phyloP scores from a whole-genome alignment of 192 early-diverging fungal species.

The Dissophora globulifera region DNA sequence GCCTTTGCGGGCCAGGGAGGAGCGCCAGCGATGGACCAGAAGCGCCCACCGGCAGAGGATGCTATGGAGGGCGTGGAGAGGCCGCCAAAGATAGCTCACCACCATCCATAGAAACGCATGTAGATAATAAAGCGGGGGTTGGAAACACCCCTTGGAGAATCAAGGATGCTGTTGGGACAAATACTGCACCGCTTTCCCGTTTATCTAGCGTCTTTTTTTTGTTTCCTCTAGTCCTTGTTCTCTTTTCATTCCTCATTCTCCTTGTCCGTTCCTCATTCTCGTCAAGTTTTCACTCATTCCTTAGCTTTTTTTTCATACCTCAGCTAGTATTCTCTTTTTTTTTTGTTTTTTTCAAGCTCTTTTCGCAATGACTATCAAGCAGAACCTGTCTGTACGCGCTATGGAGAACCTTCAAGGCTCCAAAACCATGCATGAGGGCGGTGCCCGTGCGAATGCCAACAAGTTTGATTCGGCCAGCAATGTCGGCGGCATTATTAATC shows the following conservation, averaged over 20 bases:
- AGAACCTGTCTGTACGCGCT: slow-evolving; percentile 23
- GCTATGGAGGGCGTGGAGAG: slow-evolving; percentile 34
- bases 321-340: too few relatives aligned
- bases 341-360: background rate
- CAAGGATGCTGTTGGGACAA: too few relatives aligned
- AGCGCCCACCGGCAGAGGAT: slow-evolving; percentile 15
- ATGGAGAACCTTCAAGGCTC: slow-evolving; percentile 21
- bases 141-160: too few relatives aligned
- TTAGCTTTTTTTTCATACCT: too few relatives aligned
- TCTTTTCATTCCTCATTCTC: too few relatives aligned
- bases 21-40: background rate
- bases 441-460: slow-evolving; percentile 23
- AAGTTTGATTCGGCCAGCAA: slow-evolving; percentile 57
- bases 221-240: too few relatives aligned
- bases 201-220: too few relatives aligned
- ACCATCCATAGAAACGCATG: background rate
- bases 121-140: too few relatives aligned
- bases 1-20: background rate
- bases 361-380: slow-evolving; percentile 14
- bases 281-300: too few relatives aligned
- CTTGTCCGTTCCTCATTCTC: too few relatives aligned
- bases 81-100: slow-evolving; percentile 19
- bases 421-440: slow-evolving; percentile 33
- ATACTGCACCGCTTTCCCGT: too few relatives aligned
- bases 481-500: slow-evolving; percentile 79